phyloP scores from a whole-genome alignment of 2,329 filamentous ascomycete genomes.

The Pseudocercospora fuligena region DNA sequence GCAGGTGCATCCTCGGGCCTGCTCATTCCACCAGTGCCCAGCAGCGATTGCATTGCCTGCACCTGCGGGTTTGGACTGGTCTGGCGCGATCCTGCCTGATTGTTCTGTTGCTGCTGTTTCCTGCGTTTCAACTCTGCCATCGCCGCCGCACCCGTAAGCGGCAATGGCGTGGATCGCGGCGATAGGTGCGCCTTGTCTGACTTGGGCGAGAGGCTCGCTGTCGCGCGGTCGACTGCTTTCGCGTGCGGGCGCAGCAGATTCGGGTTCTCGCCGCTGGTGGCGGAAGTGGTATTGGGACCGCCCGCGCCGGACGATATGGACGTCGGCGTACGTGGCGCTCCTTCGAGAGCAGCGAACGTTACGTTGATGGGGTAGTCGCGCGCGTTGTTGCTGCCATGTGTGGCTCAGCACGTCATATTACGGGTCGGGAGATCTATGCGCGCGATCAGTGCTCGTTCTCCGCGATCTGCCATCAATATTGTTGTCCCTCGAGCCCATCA shows the following conservation, averaged over 20 bases:
- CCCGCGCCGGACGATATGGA: conserved; percentile 37
- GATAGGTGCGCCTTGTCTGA: conserved; percentile 47
- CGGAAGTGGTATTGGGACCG: conserved; percentile 27
- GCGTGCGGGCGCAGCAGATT: conserved; percentile 34
- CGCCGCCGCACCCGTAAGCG: conserved; percentile 53
- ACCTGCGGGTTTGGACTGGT: conserved; percentile 56
- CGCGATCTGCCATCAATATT: background rate
- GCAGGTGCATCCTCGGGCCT: conserved; percentile 50
- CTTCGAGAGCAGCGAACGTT: conserved; percentile 46
- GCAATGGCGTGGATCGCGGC: conserved; percentile 36
- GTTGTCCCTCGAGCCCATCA: background rate
- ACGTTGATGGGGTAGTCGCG: conserved; percentile 48
- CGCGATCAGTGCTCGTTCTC: conserved; percentile 16
- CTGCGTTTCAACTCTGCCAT: conserved; percentile 54
- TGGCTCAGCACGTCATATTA: conserved; percentile 30
- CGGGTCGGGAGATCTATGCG: conserved; percentile 8
- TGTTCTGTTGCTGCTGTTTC: conserved; percentile 44
- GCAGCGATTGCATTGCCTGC: conserved; percentile 51
- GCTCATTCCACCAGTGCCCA: conserved; percentile 50
- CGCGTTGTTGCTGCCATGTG: conserved; percentile 52
- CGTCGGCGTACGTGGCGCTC: conserved; percentile 46
- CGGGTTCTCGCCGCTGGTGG: conserved; percentile 30
- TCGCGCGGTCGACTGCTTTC: conserved; percentile 28
- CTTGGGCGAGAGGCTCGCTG: conserved; percentile 45
- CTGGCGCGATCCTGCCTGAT: conserved; percentile 41